phyloP scores from a whole-genome alignment of 106 monocot genomes.

The Vanilla planifolia region DNA sequence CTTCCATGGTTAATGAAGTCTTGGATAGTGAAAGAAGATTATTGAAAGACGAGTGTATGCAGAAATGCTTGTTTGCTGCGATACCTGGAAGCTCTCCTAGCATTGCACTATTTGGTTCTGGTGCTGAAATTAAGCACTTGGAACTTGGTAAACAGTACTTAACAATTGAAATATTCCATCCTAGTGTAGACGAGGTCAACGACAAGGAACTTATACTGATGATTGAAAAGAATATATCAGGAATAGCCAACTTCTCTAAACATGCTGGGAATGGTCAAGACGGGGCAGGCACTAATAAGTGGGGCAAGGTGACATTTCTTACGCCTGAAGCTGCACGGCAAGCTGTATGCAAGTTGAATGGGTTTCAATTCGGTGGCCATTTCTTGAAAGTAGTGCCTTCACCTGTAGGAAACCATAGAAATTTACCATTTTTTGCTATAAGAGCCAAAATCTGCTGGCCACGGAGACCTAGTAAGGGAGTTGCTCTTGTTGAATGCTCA shows the following conservation, averaged over 20 bases:
- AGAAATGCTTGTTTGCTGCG: slow-evolving; percentile 51
- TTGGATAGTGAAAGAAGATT: slow-evolving; percentile 49
- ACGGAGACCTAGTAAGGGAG: slow-evolving; percentile 70
- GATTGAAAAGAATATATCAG: slow-evolving; percentile 39
- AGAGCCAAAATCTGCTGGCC: slow-evolving; percentile 82
- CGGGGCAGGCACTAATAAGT: slow-evolving; percentile 22
- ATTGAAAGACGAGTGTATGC: slow-evolving; percentile 62
- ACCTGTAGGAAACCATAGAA: slow-evolving; percentile 12
- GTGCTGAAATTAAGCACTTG: slow-evolving; percentile 93
- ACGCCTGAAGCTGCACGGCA: slow-evolving; percentile 59
- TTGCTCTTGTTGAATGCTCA: slow-evolving; percentile 54
- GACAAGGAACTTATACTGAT: slow-evolving; percentile 64
- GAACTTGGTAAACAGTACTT: slow-evolving; percentile 72
- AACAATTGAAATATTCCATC: slow-evolving; percentile 72
- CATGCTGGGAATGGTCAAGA: slow-evolving; percentile 12
- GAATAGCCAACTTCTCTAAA: slow-evolving; percentile 45
- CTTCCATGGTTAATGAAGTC: slow-evolving; percentile 27
- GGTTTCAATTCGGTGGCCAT: slow-evolving; percentile 47
- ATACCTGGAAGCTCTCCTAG: slow-evolving; percentile 30
- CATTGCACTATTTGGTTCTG: slow-evolving; percentile 76
- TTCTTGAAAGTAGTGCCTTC: slow-evolving; percentile 44
- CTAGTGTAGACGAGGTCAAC: slow-evolving; percentile 31
- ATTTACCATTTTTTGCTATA: slow-evolving; percentile 43
- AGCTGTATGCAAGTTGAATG: slow-evolving; percentile 49
- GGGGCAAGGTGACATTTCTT: slow-evolving; percentile 80